Evolutionary conservation across 192 early-diverging fungal species (phyloP).

Genomic region (Backusella westeae): DNA sequence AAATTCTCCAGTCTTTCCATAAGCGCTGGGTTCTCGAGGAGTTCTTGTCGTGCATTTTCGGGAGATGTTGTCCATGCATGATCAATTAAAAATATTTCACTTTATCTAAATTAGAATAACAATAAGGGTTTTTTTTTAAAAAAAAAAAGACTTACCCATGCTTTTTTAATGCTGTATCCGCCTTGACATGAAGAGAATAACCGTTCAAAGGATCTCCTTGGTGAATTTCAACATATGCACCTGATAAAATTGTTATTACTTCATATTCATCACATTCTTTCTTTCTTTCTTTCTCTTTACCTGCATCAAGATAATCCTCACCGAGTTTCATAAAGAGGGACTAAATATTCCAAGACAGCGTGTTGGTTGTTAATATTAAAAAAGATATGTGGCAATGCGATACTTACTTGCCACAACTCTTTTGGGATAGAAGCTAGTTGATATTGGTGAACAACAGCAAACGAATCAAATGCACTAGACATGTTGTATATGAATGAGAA

Average conservation of each 20-base stretch:
- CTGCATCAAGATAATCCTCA: slow-evolving; percentile 50
- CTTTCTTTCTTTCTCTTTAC: slow-evolving; percentile 16
- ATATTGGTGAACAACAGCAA: slow-evolving; percentile 47
- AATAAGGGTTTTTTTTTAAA: background rate
- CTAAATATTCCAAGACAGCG: slow-evolving; percentile 7
- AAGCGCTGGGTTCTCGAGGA: slow-evolving; percentile 51
- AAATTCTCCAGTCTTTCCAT: slow-evolving; percentile 62
- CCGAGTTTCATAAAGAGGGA: slow-evolving; percentile 51
- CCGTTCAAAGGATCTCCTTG: slow-evolving; percentile 47
- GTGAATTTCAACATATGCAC: slow-evolving; percentile 43
- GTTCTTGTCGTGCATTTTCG: slow-evolving; percentile 49
- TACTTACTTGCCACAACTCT: slow-evolving; percentile 48
- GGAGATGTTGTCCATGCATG: slow-evolving; percentile 73
- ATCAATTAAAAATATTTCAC: slow-evolving; percentile 68
- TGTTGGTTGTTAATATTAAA: background rate
- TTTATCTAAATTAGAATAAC: slow-evolving; percentile 6
- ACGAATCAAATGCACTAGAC: slow-evolving; percentile 27
- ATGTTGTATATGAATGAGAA: slow-evolving; percentile 3
- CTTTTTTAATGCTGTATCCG: slow-evolving; percentile 41
- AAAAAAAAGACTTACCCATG: slow-evolving; percentile 36
- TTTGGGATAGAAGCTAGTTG: slow-evolving; percentile 49
- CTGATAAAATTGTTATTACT: background rate
- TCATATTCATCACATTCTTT: background rate
- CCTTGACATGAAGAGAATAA: slow-evolving; percentile 52
- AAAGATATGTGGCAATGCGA: background rate